A percentile compares a stretch with the other conserved stretches of the same genome.
Conservation (phyloP, 768 basidiomycete species). For the Leccinum variicolor region DNA sequence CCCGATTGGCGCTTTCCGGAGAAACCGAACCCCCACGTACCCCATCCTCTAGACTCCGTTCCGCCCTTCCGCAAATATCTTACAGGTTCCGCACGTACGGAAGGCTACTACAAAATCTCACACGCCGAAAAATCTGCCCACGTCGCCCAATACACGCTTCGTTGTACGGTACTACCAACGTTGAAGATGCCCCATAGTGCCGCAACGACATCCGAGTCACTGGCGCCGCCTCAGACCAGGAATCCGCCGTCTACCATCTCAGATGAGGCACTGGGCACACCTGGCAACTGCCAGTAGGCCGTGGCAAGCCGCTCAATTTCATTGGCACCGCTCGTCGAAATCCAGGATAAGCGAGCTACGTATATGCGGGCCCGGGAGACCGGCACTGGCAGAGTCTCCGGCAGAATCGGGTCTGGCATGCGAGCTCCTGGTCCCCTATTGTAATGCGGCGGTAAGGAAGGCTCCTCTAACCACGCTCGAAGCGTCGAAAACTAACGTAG, state of each 20-base stretch:
- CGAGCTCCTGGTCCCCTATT: neutral
- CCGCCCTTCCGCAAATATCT: conserved; percentile 69
- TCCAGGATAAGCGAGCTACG: too few species aligned
- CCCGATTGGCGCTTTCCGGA: conserved; percentile 38
- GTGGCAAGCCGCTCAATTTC: too few species aligned
- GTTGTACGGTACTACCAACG: conserved; percentile 47
- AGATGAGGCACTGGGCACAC: too few species aligned
- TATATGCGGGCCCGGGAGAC: neutral
- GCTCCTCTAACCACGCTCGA: neutral
- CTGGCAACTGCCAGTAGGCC: too few species aligned
- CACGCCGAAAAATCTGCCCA: conserved; percentile 90
- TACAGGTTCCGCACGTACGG: conserved; percentile 87
- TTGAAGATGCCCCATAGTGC: conserved; percentile 36
- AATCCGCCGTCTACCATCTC: too few species aligned
- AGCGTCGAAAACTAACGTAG: neutral
- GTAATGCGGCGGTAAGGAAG: neutral
- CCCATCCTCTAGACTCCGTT: conserved; percentile 38
- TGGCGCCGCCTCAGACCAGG: too few species aligned
- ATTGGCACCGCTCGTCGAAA: too few species aligned
- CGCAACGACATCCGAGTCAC: too few species aligned
- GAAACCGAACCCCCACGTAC: conserved; percentile 23
- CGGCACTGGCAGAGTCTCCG: neutral
- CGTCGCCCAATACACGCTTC: conserved; percentile 81
- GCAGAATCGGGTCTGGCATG: neutral
- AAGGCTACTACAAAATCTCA: conserved; percentile 94